These are phyloP conservation scores for Mycena albidolilacea DNA, from an alignment of 768 basidiomycete species.

Conservation along the genomic window DNA sequence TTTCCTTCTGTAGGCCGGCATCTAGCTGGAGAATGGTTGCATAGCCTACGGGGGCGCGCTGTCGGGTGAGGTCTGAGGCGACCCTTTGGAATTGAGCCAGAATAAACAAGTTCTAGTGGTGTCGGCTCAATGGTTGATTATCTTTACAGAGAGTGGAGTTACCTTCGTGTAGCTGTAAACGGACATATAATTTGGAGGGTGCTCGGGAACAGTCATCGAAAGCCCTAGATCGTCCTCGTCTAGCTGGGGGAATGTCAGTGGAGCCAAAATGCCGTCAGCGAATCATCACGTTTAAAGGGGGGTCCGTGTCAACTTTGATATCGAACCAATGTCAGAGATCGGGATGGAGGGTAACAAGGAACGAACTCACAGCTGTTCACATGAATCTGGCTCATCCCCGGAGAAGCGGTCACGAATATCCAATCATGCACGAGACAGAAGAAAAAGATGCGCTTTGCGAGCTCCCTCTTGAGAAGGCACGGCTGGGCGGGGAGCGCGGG, in stretches of 20 bases:
- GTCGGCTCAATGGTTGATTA: background rate
- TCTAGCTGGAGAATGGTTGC: conserved; percentile 25
- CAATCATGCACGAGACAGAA: conserved; percentile 23
- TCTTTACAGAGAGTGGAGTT: too few species aligned
- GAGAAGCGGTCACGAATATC: conserved; percentile 22
- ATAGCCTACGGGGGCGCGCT: conserved; percentile 20
- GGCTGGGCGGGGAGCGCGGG: conserved; percentile 19
- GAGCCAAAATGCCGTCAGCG: background rate
- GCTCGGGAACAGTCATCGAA: conserved; percentile 8
- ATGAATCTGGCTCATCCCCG: conserved; percentile 26
- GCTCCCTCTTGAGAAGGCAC: conserved; percentile 23
- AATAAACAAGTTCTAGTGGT: conserved; percentile 9
- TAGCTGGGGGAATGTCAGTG: conserved; percentile 5
- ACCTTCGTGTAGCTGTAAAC: conserved; percentile 28
- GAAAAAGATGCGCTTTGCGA: conserved; percentile 22
- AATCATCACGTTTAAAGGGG: conserved; percentile 18
- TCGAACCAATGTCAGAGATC: background rate
- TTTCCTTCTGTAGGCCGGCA: conserved; percentile 20
- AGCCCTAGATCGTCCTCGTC: conserved; percentile 21
- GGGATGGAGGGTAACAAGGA: background rate
- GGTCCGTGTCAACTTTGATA: conserved; percentile 15
- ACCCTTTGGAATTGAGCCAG: conserved; percentile 26
- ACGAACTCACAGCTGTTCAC: conserved; percentile 24
- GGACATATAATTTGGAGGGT: conserved; percentile 18
- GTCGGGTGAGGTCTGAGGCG: conserved; percentile 23